Conservation (phyloP, 306 rosid species). For the Fragaria iinumae region DNA sequence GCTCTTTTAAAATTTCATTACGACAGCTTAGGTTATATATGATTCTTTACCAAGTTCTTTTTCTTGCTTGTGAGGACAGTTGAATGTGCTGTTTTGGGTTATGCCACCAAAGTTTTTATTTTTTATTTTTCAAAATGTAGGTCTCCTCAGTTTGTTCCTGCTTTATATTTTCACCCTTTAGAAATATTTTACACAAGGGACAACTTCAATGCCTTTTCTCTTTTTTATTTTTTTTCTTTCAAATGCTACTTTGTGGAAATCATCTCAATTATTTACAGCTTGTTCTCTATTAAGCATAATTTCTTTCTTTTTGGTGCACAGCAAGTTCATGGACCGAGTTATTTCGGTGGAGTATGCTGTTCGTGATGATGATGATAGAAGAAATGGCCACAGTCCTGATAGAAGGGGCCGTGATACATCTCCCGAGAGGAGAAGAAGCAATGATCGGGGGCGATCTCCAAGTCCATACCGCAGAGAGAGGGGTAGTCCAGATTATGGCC, state of each 20-base stretch:
- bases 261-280: neutral
- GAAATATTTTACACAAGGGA: neutral
- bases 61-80: neutral
- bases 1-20: neutral
- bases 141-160: neutral
- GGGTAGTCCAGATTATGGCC: slow-evolving; percentile 82
- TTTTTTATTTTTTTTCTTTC: neutral
- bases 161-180: neutral
- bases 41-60: neutral
- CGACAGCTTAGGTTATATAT: neutral
- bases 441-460: slow-evolving; percentile 68
- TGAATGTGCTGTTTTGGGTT: neutral
- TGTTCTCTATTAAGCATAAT: slow-evolving; percentile 12
- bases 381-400: slow-evolving; percentile 71
- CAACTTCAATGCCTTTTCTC: neutral
- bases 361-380: slow-evolving; percentile 72
- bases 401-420: slow-evolving; percentile 66
- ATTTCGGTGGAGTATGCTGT: slow-evolving; percentile 84
- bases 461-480: slow-evolving; percentile 75
- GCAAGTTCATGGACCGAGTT: slow-evolving; percentile 81
- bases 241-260: neutral
- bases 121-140: neutral
- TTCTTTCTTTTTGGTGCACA: slow-evolving; percentile 35
- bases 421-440: slow-evolving; percentile 60
- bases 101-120: neutral